Evolutionary conservation across 495 filamentous ascomycete genomes (phyloP).

Genomic region (Aspergillus leporis): DNA sequence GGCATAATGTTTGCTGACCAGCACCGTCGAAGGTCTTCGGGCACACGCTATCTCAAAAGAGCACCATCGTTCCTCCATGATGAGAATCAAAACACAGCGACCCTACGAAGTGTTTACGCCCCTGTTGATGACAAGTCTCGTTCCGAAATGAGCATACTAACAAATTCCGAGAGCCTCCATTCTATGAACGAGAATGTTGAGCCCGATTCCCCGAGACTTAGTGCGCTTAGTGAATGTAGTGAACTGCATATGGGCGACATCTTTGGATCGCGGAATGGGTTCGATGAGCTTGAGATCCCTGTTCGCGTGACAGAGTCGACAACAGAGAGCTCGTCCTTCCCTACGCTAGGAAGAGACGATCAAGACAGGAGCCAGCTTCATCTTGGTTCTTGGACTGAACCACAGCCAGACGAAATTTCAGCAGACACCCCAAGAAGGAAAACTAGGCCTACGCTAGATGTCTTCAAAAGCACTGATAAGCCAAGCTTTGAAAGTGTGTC

Average conservation of each 20-base stretch:
- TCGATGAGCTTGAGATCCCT: constrained; percentile 37
- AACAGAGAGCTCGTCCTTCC: constrained; percentile 21
- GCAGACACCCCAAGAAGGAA: constrained; percentile 23
- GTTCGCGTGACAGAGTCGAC: constrained; percentile 26
- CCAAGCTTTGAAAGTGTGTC: constrained; percentile 23
- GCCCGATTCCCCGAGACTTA: constrained; percentile 63
- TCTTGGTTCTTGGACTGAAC: constrained; percentile 36
- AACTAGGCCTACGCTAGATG: constrained; percentile 20
- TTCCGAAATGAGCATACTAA: constrained; percentile 31
- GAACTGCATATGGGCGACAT: constrained; percentile 66
- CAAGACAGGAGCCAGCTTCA: constrained; percentile 24
- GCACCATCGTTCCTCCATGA: constrained; percentile 70
- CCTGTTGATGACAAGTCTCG: constrained; percentile 46
- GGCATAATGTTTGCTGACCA: constrained; percentile 18
- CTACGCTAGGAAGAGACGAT: constrained; percentile 11
- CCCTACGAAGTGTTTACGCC: constrained; percentile 64
- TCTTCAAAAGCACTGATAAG: constrained; percentile 18
- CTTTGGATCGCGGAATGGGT: constrained; percentile 18
- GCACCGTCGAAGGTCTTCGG: constrained; percentile 22
- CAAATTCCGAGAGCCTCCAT: constrained; percentile 39
- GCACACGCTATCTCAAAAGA: constrained; percentile 40
- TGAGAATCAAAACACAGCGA: constrained; percentile 60
- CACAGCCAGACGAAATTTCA: constrained; percentile 20
- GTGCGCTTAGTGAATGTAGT: constrained; percentile 77
- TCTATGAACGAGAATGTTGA: constrained; percentile 35